Base-by-base conservation (phyloP, 306 rosid species). In the Cucurbita pepo region DNA sequence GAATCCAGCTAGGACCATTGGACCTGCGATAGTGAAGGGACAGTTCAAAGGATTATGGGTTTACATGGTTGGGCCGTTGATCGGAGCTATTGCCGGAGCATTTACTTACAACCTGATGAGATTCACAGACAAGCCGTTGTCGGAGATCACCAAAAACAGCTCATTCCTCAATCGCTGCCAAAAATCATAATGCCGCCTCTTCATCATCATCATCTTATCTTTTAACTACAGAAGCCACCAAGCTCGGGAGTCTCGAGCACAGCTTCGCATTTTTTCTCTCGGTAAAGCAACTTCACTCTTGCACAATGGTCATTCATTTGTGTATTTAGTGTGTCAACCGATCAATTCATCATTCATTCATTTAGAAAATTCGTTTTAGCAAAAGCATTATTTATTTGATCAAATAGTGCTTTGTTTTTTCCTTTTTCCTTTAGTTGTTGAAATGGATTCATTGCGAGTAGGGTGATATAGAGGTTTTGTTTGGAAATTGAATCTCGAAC, bases 1-100 rank as follows among this genome's bases (percentile, higher is more conserved):
- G 86, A 82, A 82, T 41, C 86, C 86, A 13, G 86, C 83, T 5
- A 79, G 86, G 76, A 82, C 79, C 66, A 66, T 82, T 10, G 83
- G 86, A 10, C 80, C 86, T 2, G 86, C 86, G 11, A 48, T 82
- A 59, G 73, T 79, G 18, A 75, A 52, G 60, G 72, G 54, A 22
- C 62, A 51, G 9, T 81, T 71, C 47, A 77, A 77, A 77, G 81
- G 81, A 22, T 47, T 81, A 5, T 81, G 84, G 84, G 75, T 74
- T 55, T 81, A 81, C 8, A 69, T 81, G 25, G 41, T 67, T 4
- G 84, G 81, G 15, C 84, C 84, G 10, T 43, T 81, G 18, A 38
- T 73, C 15, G 84, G 84, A 67, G n/a, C 81, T 6, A 21, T 77
- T 6, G 56, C 73, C 2, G 84, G 84, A 13, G 84, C 43, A 8